phyloP scores from a whole-genome alignment of 306 rosid species.

The Pyrus betulifolia region DNA sequence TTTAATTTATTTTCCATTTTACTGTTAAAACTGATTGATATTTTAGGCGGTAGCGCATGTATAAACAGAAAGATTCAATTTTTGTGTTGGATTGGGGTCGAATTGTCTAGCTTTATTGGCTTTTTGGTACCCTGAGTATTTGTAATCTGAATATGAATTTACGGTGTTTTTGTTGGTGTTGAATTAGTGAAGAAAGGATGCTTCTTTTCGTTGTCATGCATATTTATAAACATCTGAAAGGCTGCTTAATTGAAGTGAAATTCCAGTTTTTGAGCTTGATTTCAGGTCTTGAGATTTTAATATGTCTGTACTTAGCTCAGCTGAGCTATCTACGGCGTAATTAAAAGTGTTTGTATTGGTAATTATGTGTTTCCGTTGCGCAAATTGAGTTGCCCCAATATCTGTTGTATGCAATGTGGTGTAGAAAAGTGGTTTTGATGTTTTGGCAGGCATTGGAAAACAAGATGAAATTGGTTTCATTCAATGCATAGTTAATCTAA shows the following conservation, averaged over 20 bases:
- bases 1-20: background rate
- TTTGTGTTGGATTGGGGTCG: background rate
- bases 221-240: background rate
- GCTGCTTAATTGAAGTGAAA: background rate
- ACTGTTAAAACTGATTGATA: background rate
- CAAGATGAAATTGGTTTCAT: background rate
- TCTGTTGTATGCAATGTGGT: background rate
- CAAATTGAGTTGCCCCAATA: background rate
- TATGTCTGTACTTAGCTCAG: background rate
- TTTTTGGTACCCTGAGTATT: background rate
- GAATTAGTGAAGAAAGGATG: background rate
- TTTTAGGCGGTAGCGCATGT: background rate
- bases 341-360: background rate
- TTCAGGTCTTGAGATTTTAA: background rate
- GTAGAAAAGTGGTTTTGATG: background rate
- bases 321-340: too few species aligned
- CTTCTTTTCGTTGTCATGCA: background rate
- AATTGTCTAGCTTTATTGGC: background rate
- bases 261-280: background rate
- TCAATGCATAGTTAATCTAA: background rate
- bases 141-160: background rate
- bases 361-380: background rate
- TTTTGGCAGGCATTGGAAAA: background rate
- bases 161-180: background rate
- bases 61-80: background rate